Evolutionary conservation across 1,284 basidiomycete genomes (phyloP).

Genomic region (Sphaerobolus stellatus): DNA sequence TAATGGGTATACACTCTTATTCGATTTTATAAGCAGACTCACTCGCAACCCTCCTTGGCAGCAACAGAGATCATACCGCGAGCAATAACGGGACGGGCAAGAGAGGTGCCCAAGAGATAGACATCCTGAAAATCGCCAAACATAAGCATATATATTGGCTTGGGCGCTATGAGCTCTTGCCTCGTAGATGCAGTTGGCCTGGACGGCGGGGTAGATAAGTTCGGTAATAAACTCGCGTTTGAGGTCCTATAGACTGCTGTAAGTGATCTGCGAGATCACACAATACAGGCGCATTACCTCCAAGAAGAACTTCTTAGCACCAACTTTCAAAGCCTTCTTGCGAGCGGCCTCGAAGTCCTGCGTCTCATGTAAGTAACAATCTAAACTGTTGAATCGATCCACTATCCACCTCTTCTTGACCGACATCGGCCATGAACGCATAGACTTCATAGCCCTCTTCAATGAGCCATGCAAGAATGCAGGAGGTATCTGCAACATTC

Average conservation of each 20-base stretch:
- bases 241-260: slow-evolving; percentile 71
- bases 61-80: slow-evolving; percentile 98
- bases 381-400: slow-evolving; percentile 5
- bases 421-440: slow-evolving; percentile 99
- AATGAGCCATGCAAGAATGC: slow-evolving; percentile 96
- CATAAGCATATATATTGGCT: background rate
- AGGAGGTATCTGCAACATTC: slow-evolving; percentile 76
- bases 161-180: slow-evolving; percentile 36
- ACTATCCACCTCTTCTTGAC: slow-evolving; percentile 84
- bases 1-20: slow-evolving; percentile 3
- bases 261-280: too few relatives aligned
- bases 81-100: slow-evolving; percentile 97
- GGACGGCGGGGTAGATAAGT: slow-evolving; percentile 96
- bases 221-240: slow-evolving; percentile 95
- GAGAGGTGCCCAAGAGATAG: slow-evolving; percentile 96
- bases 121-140: slow-evolving; percentile 62
- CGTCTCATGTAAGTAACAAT: background rate
- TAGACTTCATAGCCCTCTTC: slow-evolving; percentile 97
- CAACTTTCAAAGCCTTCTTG: slow-evolving; percentile 88
- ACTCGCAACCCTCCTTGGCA: slow-evolving; percentile 91
- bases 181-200: slow-evolving; percentile 99
- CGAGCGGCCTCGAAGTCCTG: slow-evolving; percentile 95
- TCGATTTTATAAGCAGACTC: slow-evolving; percentile 30
- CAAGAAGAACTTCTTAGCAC: slow-evolving; percentile 94
- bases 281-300: slow-evolving; percentile 60